Base-by-base conservation (phyloP, 176 grass and related monocot species). In the Eragrostis nindensis region DNA sequence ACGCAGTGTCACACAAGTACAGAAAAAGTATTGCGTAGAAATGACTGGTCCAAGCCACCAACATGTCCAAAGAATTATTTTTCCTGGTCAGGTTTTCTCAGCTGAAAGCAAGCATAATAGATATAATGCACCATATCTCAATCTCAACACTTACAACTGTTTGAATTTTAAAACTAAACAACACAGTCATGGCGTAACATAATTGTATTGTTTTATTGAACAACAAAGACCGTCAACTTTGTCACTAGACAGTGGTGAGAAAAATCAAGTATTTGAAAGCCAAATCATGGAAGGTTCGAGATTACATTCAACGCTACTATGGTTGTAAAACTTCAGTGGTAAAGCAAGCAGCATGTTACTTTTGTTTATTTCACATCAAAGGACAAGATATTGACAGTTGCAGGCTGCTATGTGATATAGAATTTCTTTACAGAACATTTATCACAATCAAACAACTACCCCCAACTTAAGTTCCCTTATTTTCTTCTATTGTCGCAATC, bases 381-480 rank as follows among this genome's bases (percentile, higher is more conserved):
- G 3, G 41, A 62, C 82, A 77, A 70, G 21, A 61, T 25, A 46
- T 45, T 25, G 19, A 59, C 14, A 40, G 39, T 73, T 73, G 15
- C 61, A 74, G 39, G 36, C 29, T 44, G 10, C 22, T 54, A 60
- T 40, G 41, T 70, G 66, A 49, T 26, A 46, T 29, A 47, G 32
- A 36, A 47, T 68, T 79, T 30, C 21, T 72, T 83, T 66, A 21
- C 66, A 46, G 59, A 87, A 26, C 47, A 66, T 74, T 66, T 42
- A 62, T 76, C 21, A 72, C 38, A 24, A 79, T 52, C 60, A 88
- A 43, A 85, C 55, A 71, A 55, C 82, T 81, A 78, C 73, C 77
- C 83, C 66, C n/a, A 60, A 26, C 68, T 71, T 56, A 67, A 57
- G 41, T 12, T 19, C 13, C 65, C 56, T 48, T 57, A 75, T 66